Evolutionary conservation across 1,284 basidiomycete species (phyloP).

Genomic region (Rhodotorula mucilaginosa): DNA sequence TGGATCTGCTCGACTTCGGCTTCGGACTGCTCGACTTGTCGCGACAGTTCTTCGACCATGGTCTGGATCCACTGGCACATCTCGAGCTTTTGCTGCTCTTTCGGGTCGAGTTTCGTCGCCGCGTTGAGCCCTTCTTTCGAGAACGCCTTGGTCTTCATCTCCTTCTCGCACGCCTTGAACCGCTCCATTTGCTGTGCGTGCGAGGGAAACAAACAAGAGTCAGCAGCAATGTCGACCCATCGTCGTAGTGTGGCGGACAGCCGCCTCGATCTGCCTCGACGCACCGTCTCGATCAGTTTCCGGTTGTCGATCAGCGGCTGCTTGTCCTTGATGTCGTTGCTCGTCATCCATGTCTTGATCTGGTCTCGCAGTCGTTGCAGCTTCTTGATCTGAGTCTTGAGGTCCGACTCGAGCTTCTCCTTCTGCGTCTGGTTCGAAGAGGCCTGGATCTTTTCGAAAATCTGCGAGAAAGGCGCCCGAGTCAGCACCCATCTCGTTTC

Average conservation of each 20-base stretch:
- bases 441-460: slow-evolving; percentile 91
- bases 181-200: slow-evolving; percentile 95
- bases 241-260: not conserved
- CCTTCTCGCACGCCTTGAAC: slow-evolving; percentile 99
- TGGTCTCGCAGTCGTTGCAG: slow-evolving; percentile 95
- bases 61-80: slow-evolving; percentile 79
- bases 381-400: slow-evolving; percentile 99
- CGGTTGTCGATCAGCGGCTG: slow-evolving; percentile 86
- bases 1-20: slow-evolving; percentile 92
- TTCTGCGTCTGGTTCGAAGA: slow-evolving; percentile 93
- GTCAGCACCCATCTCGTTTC: not conserved
- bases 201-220: too few relatives aligned
- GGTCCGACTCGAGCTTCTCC: slow-evolving; percentile 89
- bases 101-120: slow-evolving; percentile 90
- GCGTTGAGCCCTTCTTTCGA: slow-evolving; percentile 98
- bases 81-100: slow-evolving; percentile 93
- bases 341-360: slow-evolving; percentile 98
- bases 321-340: slow-evolving; percentile 99
- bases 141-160: slow-evolving; percentile 99
- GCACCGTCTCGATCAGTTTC: slow-evolving; percentile 92
- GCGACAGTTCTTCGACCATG: slow-evolving; percentile 85
- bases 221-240: too few relatives aligned
- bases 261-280: slow-evolving; percentile 47
- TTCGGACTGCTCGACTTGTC: slow-evolving; percentile 91
- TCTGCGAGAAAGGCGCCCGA: slow-evolving; percentile 47